Evolutionary conservation across 1,139 yeast species (phyloP).

Genomic region (Zhuliangozyma parablackwelliae): DNA sequence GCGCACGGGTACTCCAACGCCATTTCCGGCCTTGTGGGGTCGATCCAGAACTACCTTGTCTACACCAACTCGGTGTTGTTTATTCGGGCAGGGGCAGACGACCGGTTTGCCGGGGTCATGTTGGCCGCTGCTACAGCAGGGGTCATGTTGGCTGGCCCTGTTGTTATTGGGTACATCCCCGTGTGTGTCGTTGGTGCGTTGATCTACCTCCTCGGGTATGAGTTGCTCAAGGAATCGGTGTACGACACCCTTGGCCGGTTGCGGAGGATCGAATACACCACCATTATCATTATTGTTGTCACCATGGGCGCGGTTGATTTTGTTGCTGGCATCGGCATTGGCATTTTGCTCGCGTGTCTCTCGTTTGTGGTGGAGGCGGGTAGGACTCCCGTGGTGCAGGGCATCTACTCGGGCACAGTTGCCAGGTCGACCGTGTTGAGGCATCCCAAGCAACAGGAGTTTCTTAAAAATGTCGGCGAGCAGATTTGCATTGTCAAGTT

Average conservation of each 20-base stretch:
- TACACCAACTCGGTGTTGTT: slow-evolving; percentile 90
- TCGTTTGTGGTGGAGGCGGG: slow-evolving; percentile 92
- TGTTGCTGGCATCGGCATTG: slow-evolving; percentile 87
- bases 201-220: slow-evolving; percentile 86
- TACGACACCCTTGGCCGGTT: slow-evolving; percentile 81
- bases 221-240: slow-evolving; percentile 78
- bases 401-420: slow-evolving; percentile 79
- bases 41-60: slow-evolving; percentile 89
- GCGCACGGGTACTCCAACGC: slow-evolving; percentile 96
- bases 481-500: slow-evolving; percentile 85
- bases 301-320: slow-evolving; percentile 97
- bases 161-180: slow-evolving; percentile 88
- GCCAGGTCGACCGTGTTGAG: slow-evolving; percentile 92
- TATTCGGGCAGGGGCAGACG: slow-evolving; percentile 91
- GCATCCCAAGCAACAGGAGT: slow-evolving; percentile 86
- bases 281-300: slow-evolving; percentile 77
- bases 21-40: slow-evolving; percentile 76
- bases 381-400: slow-evolving; percentile 73
- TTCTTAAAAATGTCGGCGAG: slow-evolving; percentile 79
- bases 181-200: slow-evolving; percentile 93
- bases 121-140: slow-evolving; percentile 76
- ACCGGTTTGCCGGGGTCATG: slow-evolving; percentile 80
- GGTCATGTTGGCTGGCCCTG: slow-evolving; percentile 87
- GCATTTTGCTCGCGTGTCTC: slow-evolving; percentile 85
- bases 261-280: slow-evolving; percentile 70